Evolutionary conservation across 345 rosid species (phyloP), one percentile per base, ranked within the genome.

Genomic region (Hibiscus mutabilis): DNA sequence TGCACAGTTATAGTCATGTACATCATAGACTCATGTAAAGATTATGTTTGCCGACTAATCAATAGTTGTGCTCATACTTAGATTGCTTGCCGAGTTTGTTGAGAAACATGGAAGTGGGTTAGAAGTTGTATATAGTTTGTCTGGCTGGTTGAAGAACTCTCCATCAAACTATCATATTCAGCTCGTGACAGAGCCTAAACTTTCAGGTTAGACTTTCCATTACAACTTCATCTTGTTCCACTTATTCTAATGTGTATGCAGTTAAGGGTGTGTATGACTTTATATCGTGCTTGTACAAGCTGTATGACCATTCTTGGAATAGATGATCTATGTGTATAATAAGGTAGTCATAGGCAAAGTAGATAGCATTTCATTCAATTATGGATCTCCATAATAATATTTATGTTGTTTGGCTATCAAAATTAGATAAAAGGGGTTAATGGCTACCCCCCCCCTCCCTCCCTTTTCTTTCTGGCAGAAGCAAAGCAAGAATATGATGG

Each of bases 41-140:
- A 69, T 40, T 6, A 40, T 15, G 57, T 68, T 52, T 78, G 10
- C 18, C 9, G 44, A 56, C 42, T 67, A 2, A 13, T 15, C 6
- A 27, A 18, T 66, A 46, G 33, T 44, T 56, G 76, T 49, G 22
- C 22, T 27, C 22, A 24, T 57, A 18, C 22, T 59, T 80, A 95
- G 99, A 84, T 78, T 95, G 91, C 92, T 92, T 74, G 84, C 84
- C 27, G 89, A 92, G 60, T 92, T 92, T 73, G 96, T 82, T 22
- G 87, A 84, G 73, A 84, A 74, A 47, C 86, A 76, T 53, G 88
- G 84, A 62, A 85, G 74, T 63, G 84, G 81, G 10, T 42, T 90
- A 61, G 90, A 90, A 81, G 93, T 88, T 65, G 85, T 90, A 3
- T 95, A 90, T 81, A 75, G 84, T 64, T 78, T 92, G 63, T 87